phyloP scores from a whole-genome alignment of 2,329 filamentous ascomycete genomes.

The Aureobasidium sp. region DNA sequence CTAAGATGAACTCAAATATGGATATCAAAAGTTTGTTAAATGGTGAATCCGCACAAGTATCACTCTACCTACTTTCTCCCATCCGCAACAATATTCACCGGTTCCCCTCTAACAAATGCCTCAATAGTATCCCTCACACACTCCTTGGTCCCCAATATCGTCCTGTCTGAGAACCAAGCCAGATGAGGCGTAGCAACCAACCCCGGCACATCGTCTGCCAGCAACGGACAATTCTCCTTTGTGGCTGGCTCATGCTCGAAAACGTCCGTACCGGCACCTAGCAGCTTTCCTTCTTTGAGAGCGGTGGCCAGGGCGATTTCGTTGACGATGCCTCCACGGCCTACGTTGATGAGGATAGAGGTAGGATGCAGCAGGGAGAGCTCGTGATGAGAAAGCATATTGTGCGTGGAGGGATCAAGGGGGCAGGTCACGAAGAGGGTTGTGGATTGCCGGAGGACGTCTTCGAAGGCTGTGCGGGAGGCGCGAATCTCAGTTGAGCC shows the following conservation, averaged over 20 bases:
- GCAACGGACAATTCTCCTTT: constrained; percentile 37
- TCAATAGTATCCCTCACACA: constrained; percentile 44
- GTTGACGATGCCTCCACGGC: constrained; percentile 45
- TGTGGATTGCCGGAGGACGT: constrained; percentile 32
- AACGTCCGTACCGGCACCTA: constrained; percentile 47
- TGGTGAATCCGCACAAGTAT: neutral
- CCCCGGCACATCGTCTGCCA: constrained; percentile 42
- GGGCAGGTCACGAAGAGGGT: constrained; percentile 31
- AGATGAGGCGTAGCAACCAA: constrained; percentile 47
- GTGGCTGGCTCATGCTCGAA: constrained; percentile 43
- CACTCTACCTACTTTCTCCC: neutral
- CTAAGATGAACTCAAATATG: too few relatives aligned
- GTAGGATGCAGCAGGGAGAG: constrained; percentile 40
- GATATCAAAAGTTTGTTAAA: too few relatives aligned
- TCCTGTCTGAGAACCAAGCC: constrained; percentile 47
- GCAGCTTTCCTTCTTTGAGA: constrained; percentile 38
- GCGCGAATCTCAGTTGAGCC: constrained; percentile 24
- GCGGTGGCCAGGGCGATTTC: constrained; percentile 43
- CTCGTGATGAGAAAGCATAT: constrained; percentile 30
- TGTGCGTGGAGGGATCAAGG: constrained; percentile 21
- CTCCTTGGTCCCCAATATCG: constrained; percentile 39
- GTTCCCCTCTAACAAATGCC: constrained; percentile 35
- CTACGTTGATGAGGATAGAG: constrained; percentile 43
- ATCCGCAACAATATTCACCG: constrained; percentile 32
- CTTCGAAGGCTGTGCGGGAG: constrained; percentile 31